phyloP scores from a whole-genome alignment of 164 flowering plant genomes.

The Aristolochia fimbriata region DNA sequence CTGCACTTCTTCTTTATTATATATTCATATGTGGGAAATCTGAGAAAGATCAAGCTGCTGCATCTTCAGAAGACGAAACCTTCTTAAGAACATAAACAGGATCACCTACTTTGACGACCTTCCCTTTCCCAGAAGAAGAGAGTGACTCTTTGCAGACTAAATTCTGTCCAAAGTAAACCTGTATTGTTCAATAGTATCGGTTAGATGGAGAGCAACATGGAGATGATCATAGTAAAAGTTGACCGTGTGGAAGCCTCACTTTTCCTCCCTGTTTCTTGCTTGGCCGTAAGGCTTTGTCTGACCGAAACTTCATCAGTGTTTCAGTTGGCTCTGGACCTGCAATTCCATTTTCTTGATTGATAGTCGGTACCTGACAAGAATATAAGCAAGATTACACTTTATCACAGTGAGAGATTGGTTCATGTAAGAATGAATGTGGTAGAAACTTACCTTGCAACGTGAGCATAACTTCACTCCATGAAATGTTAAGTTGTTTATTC shows the following conservation, averaged over 20 bases:
- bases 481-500: slow-evolving; percentile 45
- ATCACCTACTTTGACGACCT: slow-evolving; percentile 51
- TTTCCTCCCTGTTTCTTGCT: slow-evolving; percentile 44
- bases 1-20: too few species aligned
- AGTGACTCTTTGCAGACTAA: slow-evolving; percentile 46
- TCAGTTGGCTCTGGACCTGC: slow-evolving; percentile 57
- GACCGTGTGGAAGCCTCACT: slow-evolving; percentile 23
- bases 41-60: slow-evolving; percentile 35
- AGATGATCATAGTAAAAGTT: not conserved
- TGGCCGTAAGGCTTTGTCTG: slow-evolving; percentile 62
- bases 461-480: slow-evolving; percentile 72
- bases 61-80: slow-evolving; percentile 44
- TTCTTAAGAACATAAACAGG: slow-evolving; percentile 41
- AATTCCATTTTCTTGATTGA: slow-evolving; percentile 65
- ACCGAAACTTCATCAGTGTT: slow-evolving; percentile 54
- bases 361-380: slow-evolving; percentile 52
- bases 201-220: not conserved
- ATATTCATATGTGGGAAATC: too few species aligned
- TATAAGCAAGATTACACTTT: not conserved
- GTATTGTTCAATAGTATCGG: slow-evolving; percentile 12
- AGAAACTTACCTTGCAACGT: slow-evolving; percentile 71
- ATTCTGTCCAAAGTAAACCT: slow-evolving; percentile 84
- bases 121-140: slow-evolving; percentile 27
- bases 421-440: not conserved
- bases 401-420: not conserved